Evolutionary conservation across 2,329 filamentous ascomycete genomes (phyloP), one percentile per base, ranked within the genome.

Genomic region (Botryotinia calthae): DNA sequence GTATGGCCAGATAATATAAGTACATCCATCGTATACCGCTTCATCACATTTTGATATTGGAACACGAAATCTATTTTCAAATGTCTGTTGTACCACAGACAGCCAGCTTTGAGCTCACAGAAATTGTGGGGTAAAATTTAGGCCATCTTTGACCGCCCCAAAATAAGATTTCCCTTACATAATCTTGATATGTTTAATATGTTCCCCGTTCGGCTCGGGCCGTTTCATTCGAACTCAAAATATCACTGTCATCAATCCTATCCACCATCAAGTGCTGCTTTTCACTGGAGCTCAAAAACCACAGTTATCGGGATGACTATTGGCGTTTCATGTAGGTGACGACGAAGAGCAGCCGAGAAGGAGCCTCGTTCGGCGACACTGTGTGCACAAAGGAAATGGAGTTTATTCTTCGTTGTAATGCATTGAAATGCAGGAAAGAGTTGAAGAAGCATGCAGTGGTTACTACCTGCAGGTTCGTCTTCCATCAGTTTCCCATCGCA

Each of bases 381-480:
- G 40, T n/a, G 40, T 40, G 31, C 28, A 28, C 31, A 56, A 34
- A 63, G n/a, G 48, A 31, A 10, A 96, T 97, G 92, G 93, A 97
- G 73, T 88, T 91, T 73, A 84, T 86, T 34, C 84, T 97, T 37
- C 87, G 89, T 51, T 98, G 95, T 84, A 98, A 98, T 81, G 87
- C 89, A 42, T 85, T 95, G 51, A 91, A 90, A 74, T 98, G 95
- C 79, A 88, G 93, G 64, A 84, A 84, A 58, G 87, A 90, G 76
- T 86, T 97, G 48, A 86, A 84, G 48, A 89, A 92, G 58, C 86
- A 87, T 75, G 95, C 94, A 18, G 86, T 97, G 1, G 93, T 97
- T 48, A 97, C 95, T 7, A 96, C 93, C 22, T 98, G 95, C 88
- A 94, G 92, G 93, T 93, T 81, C 77, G 84, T 81, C 9, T 31